phyloP scores from a whole-genome alignment of 1,284 basidiomycete genomes.

The Fistulinella cinereoalba region DNA sequence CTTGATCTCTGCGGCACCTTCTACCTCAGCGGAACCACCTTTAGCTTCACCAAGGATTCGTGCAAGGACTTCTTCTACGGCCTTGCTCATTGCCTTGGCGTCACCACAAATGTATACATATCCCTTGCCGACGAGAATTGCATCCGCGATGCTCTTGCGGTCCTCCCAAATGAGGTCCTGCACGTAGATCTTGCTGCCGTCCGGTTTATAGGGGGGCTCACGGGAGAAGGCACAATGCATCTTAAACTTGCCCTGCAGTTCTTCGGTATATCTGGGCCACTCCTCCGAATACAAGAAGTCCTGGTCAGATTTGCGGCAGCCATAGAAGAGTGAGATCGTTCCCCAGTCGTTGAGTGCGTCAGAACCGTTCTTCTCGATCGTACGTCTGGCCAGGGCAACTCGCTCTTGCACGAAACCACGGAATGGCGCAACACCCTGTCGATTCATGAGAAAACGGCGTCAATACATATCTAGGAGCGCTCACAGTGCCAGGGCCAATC shows the following conservation, averaged over 20 bases:
- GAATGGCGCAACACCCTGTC: constrained; percentile 93
- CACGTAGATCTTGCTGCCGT: constrained; percentile 96
- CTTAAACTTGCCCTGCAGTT: constrained; percentile 88
- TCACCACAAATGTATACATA: constrained; percentile 97
- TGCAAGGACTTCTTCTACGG: constrained; percentile 86
- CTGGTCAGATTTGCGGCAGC: constrained; percentile 83
- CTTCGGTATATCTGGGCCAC: constrained; percentile 85
- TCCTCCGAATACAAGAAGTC: constrained; percentile 96
- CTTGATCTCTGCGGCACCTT: constrained; percentile 90
- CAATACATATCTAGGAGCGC: constrained; percentile 30
- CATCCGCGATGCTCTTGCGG: constrained; percentile 76
- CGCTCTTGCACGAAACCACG: constrained; percentile 98
- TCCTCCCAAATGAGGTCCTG: constrained; percentile 94
- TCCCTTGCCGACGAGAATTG: constrained; percentile 90
- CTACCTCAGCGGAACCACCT: constrained; percentile 80
- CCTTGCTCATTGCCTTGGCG: constrained; percentile 93
- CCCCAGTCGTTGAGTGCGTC: constrained; percentile 96
- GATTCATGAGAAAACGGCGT: background rate
- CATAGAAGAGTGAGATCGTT: constrained; percentile 92
- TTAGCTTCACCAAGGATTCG: constrained; percentile 92
- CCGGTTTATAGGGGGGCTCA: constrained; percentile 78
- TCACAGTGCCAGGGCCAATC: constrained; percentile 96
- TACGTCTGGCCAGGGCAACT: constrained; percentile 90
- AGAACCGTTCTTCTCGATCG: constrained; percentile 88
- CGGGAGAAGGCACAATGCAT: constrained; percentile 90